Conservation (phyloP, 345 rosid species). For the Dovyalis caffra region DNA sequence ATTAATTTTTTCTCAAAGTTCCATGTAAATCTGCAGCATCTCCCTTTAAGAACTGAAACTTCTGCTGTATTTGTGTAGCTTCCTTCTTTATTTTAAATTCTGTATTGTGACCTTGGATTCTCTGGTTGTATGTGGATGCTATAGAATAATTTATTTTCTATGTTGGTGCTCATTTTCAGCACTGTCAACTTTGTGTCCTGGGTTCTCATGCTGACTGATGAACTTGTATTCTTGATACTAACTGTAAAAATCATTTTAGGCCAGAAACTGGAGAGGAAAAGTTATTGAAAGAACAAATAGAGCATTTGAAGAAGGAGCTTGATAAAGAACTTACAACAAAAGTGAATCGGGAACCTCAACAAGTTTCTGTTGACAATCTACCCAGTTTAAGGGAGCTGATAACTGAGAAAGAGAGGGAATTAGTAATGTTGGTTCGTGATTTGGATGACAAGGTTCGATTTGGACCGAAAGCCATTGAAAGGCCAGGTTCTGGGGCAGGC, state of each 20-base stretch:
- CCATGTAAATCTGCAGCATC: too few relatives aligned
- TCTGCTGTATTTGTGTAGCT: too few relatives aligned
- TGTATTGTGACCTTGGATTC: too few relatives aligned
- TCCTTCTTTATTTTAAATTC: too few relatives aligned
- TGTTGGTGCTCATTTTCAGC: not conserved
- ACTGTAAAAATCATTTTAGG: slow-evolving; percentile 46
- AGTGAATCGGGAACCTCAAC: slow-evolving; percentile 37
- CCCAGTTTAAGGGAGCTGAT: slow-evolving; percentile 39
- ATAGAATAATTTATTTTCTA: not conserved
- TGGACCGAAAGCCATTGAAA: slow-evolving; percentile 68
- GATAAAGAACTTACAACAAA: slow-evolving; percentile 36
- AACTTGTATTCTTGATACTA: not conserved
- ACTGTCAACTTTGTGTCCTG: not conserved
- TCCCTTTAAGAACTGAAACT: too few relatives aligned
- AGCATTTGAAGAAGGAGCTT: slow-evolving; percentile 46
- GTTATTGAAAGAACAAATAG: slow-evolving; percentile 63
- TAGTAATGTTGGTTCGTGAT: slow-evolving; percentile 59
- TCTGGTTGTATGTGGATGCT: not conserved
- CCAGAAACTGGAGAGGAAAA: slow-evolving; percentile 83
- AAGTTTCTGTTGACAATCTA: slow-evolving; percentile 36
- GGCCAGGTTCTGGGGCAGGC: slow-evolving; percentile 80
- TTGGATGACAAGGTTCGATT: slow-evolving; percentile 79
- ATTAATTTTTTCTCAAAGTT: too few relatives aligned
- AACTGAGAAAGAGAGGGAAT: slow-evolving; percentile 59
- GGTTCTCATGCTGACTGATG: not conserved